These are phyloP conservation scores for Cercospora sesami DNA, from an alignment of 2,329 filamentous ascomycete species.

Conservation along the genomic window DNA sequence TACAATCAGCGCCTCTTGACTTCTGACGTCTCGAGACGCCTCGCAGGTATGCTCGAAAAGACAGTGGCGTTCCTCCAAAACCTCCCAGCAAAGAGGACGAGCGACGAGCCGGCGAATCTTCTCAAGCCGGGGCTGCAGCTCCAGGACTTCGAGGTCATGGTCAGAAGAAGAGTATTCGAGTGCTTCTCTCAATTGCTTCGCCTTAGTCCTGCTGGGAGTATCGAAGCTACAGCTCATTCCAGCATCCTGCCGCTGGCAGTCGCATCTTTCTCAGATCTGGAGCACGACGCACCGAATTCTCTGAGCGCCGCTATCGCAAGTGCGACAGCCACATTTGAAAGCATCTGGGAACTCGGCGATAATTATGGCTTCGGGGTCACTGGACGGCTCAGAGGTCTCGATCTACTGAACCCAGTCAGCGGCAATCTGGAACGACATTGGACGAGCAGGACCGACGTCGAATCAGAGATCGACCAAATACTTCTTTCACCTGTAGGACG, in stretches of 20 bases:
- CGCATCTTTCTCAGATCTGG: conserved; percentile 88
- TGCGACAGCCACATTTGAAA: conserved; percentile 85
- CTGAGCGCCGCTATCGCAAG: conserved; percentile 89
- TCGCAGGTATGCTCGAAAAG: conserved; percentile 92
- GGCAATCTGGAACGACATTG: conserved; percentile 56
- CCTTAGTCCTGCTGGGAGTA: conserved; percentile 78
- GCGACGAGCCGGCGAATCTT: conserved; percentile 81
- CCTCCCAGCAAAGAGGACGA: conserved; percentile 77
- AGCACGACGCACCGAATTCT: conserved; percentile 80
- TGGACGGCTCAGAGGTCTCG: conserved; percentile 76
- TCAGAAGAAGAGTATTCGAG: conserved; percentile 86
- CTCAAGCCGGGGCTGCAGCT: conserved; percentile 83
- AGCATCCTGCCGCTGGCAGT: conserved; percentile 88
- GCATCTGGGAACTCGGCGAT: conserved; percentile 90
- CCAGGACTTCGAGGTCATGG: conserved; percentile 88
- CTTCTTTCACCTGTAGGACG: conserved; percentile 67
- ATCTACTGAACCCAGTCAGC: conserved; percentile 67
- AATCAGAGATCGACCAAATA: conserved; percentile 63
- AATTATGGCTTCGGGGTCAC: conserved; percentile 94
- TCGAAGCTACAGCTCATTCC: conserved; percentile 83
- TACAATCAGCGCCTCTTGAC: conserved; percentile 92
- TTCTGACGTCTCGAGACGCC: conserved; percentile 87
- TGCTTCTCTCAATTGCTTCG: conserved; percentile 92
- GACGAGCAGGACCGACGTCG: conserved; percentile 55
- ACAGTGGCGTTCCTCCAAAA: conserved; percentile 87